Conservation (phyloP, 2,329 filamentous ascomycete genomes). For the Leptosphaerulina australis region DNA sequence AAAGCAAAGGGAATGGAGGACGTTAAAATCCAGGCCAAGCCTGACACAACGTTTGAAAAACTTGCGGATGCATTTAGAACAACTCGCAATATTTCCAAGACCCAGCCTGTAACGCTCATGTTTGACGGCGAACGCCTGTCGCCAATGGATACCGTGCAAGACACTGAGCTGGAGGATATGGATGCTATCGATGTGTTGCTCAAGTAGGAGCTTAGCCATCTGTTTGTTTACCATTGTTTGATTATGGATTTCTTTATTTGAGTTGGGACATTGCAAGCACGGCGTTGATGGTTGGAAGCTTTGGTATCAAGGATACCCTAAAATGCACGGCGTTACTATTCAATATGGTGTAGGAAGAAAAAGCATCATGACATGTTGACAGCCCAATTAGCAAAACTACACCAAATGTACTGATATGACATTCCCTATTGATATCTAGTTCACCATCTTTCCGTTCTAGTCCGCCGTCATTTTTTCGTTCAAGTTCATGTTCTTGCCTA, state of each 20-base stretch:
- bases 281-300: conserved; percentile 15
- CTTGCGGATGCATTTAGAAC: conserved; percentile 40
- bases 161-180: conserved; percentile 47
- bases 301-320: too few species aligned
- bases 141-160: conserved; percentile 40
- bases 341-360: too few species aligned
- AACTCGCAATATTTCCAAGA: conserved; percentile 26
- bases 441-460: too few species aligned
- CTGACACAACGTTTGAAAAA: conserved; percentile 42
- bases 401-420: too few species aligned
- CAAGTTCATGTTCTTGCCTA: too few species aligned
- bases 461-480: too few species aligned
- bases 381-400: too few species aligned
- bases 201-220: conserved; percentile 29
- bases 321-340: too few species aligned
- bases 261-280: conserved; percentile 3
- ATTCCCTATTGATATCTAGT: too few species aligned
- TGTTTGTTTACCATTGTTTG: background rate
- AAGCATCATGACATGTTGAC: too few species aligned
- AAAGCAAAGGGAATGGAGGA: conserved; percentile 59
- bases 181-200: conserved; percentile 47
- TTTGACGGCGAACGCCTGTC: conserved; percentile 48
- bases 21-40: conserved; percentile 57
- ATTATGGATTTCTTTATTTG: background rate
- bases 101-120: conserved; percentile 43